Conservation (phyloP, 2,329 filamentous ascomycete genomes). For the Lachnellula willkommii region DNA sequence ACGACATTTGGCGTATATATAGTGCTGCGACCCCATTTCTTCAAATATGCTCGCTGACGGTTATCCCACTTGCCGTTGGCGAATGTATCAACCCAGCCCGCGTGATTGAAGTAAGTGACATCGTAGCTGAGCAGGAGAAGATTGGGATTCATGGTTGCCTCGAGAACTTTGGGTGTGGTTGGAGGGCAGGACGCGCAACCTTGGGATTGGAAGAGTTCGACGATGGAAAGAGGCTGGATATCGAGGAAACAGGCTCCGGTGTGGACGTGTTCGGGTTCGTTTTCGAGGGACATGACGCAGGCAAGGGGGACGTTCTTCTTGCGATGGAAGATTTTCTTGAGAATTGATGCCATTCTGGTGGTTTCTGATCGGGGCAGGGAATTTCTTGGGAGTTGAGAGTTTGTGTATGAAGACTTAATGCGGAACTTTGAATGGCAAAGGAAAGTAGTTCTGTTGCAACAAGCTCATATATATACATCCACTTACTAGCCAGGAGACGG, state of each 20-base stretch:
- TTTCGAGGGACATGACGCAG: constrained; percentile 30
- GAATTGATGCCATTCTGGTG: background rate
- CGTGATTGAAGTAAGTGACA: constrained; percentile 34
- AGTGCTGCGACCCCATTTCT: constrained; percentile 29
- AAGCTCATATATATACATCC: no score
- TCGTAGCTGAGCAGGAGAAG: constrained; percentile 33
- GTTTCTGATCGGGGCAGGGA: no score
- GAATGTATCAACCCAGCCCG: constrained; percentile 33
- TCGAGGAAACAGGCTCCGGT: constrained; percentile 33
- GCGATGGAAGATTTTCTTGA: constrained; percentile 29
- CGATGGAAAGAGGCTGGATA: constrained; percentile 31
- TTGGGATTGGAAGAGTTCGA: constrained; percentile 35
- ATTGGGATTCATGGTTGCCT: constrained; percentile 28
- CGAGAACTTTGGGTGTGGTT: constrained; percentile 30
- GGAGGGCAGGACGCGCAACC: constrained; percentile 33
- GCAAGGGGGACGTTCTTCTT: constrained; percentile 32
- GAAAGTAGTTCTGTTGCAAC: no score
- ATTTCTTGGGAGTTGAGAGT: no score
- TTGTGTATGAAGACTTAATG: no score
- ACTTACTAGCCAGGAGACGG: no score
- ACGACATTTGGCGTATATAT: constrained; percentile 32
- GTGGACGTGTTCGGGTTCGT: constrained; percentile 31
- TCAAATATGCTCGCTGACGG: constrained; percentile 33
- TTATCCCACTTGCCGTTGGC: constrained; percentile 29
- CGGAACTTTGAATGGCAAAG: no score